Base-by-base conservation (phyloP, 2,329 filamentous ascomycete genomes). In the Fusarium musae region DNA sequence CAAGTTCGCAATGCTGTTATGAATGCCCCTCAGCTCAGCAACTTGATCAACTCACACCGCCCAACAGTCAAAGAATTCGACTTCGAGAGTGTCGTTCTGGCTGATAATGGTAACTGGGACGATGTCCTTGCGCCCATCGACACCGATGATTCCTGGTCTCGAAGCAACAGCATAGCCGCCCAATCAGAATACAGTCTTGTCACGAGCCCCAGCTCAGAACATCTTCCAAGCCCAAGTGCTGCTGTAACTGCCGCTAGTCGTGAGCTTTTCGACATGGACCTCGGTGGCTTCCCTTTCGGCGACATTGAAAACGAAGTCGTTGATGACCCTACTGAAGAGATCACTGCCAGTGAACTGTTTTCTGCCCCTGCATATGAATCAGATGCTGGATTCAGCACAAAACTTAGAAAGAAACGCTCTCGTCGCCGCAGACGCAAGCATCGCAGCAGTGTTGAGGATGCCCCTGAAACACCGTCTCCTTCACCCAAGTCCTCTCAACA, bases 51-150 rank as follows among this genome's bases (percentile, higher is more conserved):
- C 56, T 84, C 85, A 17, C 93, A 97, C 82, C 87, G 89, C 36
- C 84, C 85, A 62, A 92, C 90, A 2, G 89, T 97, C 50, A 87
- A 88, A 72, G 92, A 96, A 78, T 94, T 96, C 78, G 91, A 94
- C 79, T 94, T 97, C 80, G 91, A 95, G 79, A 91, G 93, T 70
- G 91, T 95, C 23, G 85, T 88, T 36, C 87, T 97, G 47, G 87
- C 90, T 57, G 87, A 89, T 68, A 85, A 85, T 39, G 94, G 93
- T 34, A 92, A 86, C 64, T 97, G 94, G 94, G 92, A 96, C 66
- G 92, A 95, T 36, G 94, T 93, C 1, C 87, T 97, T n/a, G 89
- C 90, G 43, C 92, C 93, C 4, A 84, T 97, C 63, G 80, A 84
- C 70, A 82, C 77, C 70, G 84, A 79, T 77, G 85, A 80, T 70